A percentile compares a stretch with the other conserved stretches of the same genome.
Conservation (phyloP, 768 basidiomycete species). For the Coprinellus aureogranulatus region DNA sequence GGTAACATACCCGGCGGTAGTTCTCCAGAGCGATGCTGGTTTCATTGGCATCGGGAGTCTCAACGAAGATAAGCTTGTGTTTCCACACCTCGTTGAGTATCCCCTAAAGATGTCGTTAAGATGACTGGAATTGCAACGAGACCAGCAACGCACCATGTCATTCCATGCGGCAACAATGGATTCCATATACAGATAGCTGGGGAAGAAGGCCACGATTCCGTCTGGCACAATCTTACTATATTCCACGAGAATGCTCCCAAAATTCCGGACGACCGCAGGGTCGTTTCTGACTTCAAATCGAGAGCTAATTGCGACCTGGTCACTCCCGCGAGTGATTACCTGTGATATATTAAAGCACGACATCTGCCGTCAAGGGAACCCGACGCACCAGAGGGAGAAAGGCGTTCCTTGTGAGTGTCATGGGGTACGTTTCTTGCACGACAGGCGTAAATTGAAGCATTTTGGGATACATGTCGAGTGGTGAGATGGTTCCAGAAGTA, state of each 20-base stretch:
- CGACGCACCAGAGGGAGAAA: slow-evolving; percentile 87
- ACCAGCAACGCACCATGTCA: slow-evolving; percentile 78
- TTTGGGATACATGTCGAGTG: slow-evolving; percentile 99
- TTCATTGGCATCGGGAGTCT: slow-evolving; percentile 98
- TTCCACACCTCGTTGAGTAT: slow-evolving; percentile 99
- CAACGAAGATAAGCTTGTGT: slow-evolving; percentile 97
- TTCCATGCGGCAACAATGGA: slow-evolving; percentile 99
- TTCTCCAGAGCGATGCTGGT: slow-evolving; percentile 98
- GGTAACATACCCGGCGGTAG: slow-evolving; percentile 71
- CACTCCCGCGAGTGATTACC: slow-evolving; percentile 97
- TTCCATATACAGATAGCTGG: slow-evolving; percentile 99
- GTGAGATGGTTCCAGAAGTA: slow-evolving; percentile 97
- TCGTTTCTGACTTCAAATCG: slow-evolving; percentile 99
- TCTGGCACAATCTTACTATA: slow-evolving; percentile 98
- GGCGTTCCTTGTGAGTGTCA: slow-evolving; percentile 95
- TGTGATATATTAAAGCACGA: slow-evolving; percentile 25
- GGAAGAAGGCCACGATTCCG: slow-evolving; percentile 98
- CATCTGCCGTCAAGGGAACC: slow-evolving; percentile 2
- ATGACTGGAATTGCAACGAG: background rate
- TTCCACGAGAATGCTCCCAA: slow-evolving; percentile 96
- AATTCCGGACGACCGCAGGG: slow-evolving; percentile 97
- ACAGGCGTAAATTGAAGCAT: slow-evolving; percentile 98
- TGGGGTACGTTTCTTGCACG: slow-evolving; percentile 94
- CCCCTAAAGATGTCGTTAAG: slow-evolving; percentile 52
- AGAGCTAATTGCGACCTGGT: slow-evolving; percentile 98